phyloP scores from a whole-genome alignment of 805 yeast genomes.

The Cyberlindnera bimundalis region DNA sequence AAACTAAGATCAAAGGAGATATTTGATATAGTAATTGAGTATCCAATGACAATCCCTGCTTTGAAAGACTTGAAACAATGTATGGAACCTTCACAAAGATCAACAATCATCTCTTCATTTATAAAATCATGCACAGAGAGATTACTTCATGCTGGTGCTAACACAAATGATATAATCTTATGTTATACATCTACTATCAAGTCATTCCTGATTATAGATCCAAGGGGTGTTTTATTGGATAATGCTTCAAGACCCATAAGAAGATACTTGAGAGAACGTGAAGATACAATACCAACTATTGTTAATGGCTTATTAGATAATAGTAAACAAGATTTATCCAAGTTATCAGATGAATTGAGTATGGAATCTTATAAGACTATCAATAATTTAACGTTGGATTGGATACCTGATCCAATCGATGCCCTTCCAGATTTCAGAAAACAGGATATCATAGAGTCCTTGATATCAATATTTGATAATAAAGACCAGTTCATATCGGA shows the following conservation, averaged over 20 bases:
- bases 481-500: conserved; percentile 65
- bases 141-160: conserved; percentile 75
- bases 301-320: conserved; percentile 64
- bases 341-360: conserved; percentile 51
- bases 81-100: conserved; percentile 47
- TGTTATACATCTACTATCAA: conserved; percentile 69
- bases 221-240: conserved; percentile 79
- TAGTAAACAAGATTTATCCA: conserved; percentile 36
- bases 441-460: conserved; percentile 66
- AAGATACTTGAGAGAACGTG: conserved; percentile 63
- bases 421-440: conserved; percentile 82
- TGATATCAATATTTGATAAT: conserved; percentile 69
- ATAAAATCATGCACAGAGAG: conserved; percentile 39
- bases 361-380: conserved; percentile 21
- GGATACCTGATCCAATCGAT: conserved; percentile 88
- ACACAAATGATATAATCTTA: conserved; percentile 68
- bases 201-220: conserved; percentile 75
- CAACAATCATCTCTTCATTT: conserved; percentile 49
- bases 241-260: conserved; percentile 76
- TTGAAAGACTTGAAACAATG: conserved; percentile 57
- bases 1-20: conserved; percentile 54
- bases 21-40: conserved; percentile 51
- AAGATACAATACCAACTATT: conserved; percentile 66
- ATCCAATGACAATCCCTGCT: conserved; percentile 50
- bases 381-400: conserved; percentile 35